Conservation (phyloP, 2,329 filamentous ascomycete genomes). For the Plectosphaerella plurivora region DNA sequence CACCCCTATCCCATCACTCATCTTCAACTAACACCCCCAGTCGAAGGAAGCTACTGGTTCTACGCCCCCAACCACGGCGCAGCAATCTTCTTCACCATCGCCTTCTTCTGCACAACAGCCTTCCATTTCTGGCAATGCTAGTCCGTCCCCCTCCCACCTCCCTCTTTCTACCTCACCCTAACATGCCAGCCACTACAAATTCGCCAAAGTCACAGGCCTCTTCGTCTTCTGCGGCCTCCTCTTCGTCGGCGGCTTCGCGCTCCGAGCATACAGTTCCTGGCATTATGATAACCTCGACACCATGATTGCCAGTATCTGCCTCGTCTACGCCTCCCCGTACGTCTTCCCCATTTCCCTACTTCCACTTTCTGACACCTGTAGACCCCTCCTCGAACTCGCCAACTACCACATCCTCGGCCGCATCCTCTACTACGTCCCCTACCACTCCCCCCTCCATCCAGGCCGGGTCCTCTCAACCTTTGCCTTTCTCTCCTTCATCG, state of each 20-base stretch:
- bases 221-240: constrained; percentile 50
- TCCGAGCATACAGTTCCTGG: constrained; percentile 28
- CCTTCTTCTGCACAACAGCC: constrained; percentile 30
- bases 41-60: constrained; percentile 38
- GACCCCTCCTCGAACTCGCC: constrained; percentile 54
- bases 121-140: constrained; percentile 37
- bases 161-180: too few species aligned
- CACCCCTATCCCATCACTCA: background rate
- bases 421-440: constrained; percentile 55
- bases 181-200: constrained; percentile 44
- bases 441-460: constrained; percentile 48
- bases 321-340: constrained; percentile 29
- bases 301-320: constrained; percentile 28
- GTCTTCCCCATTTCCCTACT: constrained; percentile 2
- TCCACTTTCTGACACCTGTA: constrained; percentile 11
- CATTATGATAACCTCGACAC: constrained; percentile 23
- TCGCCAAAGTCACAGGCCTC: constrained; percentile 50
- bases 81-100: constrained; percentile 39
- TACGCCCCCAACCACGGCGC: constrained; percentile 44
- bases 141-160: constrained; percentile 32
- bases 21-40: constrained; percentile 14
- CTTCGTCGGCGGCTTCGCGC: constrained; percentile 51
- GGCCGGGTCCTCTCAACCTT: constrained; percentile 41
- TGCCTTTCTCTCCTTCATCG: constrained; percentile 36
- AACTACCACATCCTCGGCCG: constrained; percentile 60